Conservation (phyloP, 441 rosid genomes). For the Geranium incanum region DNA sequence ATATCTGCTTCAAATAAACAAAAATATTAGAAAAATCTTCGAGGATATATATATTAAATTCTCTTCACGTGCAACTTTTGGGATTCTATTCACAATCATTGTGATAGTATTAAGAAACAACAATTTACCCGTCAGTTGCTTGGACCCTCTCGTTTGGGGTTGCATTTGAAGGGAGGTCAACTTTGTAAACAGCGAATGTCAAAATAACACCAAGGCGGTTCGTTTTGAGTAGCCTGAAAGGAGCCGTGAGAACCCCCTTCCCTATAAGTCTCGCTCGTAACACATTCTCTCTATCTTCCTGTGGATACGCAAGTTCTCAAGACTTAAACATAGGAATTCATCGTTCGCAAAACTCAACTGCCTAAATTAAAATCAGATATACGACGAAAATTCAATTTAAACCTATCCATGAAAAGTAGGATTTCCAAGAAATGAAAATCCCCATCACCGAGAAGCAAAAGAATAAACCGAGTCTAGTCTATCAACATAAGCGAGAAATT, state of each 20-base stretch:
- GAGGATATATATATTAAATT: slow-evolving; percentile 1
- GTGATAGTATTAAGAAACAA: slow-evolving; percentile 9
- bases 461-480: background rate
- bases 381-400: background rate
- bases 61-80: background rate
- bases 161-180: slow-evolving; percentile 54
- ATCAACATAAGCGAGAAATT: background rate
- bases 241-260: slow-evolving; percentile 91
- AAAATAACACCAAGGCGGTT: slow-evolving; percentile 86
- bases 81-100: slow-evolving; percentile 4
- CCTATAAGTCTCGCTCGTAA: slow-evolving; percentile 89
- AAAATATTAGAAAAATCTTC: background rate
- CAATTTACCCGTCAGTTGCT: slow-evolving; percentile 68
- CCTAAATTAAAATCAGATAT: background rate
- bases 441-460: background rate
- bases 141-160: slow-evolving; percentile 60
- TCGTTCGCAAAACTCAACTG: background rate
- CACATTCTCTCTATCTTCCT: slow-evolving; percentile 93
- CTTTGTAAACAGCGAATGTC: slow-evolving; percentile 78
- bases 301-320: slow-evolving; percentile 11
- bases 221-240: slow-evolving; percentile 84
- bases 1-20: slow-evolving; percentile 40
- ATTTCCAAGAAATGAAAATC: background rate
- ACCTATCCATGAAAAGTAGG: background rate
- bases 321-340: slow-evolving; percentile 12